Evolutionary conservation across 345 rosid species (phyloP).

Genomic region (Eucalyptus pauciflora): DNA sequence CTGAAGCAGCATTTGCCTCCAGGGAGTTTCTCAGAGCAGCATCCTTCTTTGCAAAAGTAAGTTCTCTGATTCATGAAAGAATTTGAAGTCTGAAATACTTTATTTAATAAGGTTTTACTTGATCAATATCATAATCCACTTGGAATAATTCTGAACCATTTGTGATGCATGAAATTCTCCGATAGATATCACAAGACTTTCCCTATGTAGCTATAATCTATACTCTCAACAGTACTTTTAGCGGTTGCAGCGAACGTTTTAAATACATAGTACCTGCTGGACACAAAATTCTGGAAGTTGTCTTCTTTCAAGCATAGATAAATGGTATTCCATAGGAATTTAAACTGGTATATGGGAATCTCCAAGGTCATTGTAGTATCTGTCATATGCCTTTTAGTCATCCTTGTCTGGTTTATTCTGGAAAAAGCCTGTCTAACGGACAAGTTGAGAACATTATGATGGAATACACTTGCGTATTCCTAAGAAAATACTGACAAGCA

Average conservation of each 20-base stretch:
- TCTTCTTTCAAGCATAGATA: background rate
- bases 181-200: background rate
- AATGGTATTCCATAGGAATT: background rate
- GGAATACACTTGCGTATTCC: background rate
- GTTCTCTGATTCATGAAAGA: background rate
- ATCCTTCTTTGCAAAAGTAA: constrained; percentile 93
- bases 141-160: background rate
- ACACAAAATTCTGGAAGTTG: background rate
- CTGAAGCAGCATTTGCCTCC: constrained; percentile 76
- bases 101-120: background rate
- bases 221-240: background rate
- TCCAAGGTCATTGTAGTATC: background rate
- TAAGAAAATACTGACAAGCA: background rate
- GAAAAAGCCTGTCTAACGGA: background rate
- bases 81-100: background rate
- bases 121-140: background rate
- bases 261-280: background rate
- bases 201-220: background rate
- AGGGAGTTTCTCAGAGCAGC: constrained; percentile 92
- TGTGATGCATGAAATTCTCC: background rate
- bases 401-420: background rate
- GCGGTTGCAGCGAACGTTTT: background rate
- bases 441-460: background rate
- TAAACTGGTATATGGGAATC: background rate
- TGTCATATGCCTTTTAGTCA: background rate